A percentile compares a stretch with the other conserved stretches of the same genome.
phyloP scores from a whole-genome alignment of 352 stramenopile genomes.

The Globisporangium megalacanthum region DNA sequence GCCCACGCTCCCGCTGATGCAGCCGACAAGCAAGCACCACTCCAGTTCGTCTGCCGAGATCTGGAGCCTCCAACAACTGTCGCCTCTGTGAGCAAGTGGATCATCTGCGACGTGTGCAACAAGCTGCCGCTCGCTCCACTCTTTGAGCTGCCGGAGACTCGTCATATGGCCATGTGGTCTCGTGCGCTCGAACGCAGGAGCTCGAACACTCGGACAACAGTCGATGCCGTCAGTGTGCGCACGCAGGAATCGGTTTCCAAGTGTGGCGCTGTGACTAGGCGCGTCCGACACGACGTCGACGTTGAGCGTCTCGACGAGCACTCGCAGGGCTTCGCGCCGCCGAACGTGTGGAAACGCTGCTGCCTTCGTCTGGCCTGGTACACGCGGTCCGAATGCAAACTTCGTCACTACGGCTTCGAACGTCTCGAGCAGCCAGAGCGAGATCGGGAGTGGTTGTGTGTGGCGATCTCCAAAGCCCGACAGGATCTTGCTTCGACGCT shows the following conservation, averaged over 20 bases:
- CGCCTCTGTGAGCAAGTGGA: not conserved
- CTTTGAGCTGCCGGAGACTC: conserved; percentile 3
- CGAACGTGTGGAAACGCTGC: conserved; percentile 6
- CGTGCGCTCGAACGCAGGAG: not conserved
- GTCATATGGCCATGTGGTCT: not conserved
- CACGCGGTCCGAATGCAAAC: conserved; percentile 8
- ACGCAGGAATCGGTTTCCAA: conserved; percentile 8
- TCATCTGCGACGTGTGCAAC: conserved; percentile 1
- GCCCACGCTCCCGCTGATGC: conserved; percentile 26
- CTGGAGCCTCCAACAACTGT: conserved; percentile 5
- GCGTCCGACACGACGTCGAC: conserved; percentile 1
- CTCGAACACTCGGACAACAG: conserved; percentile 7
- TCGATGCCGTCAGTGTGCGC: not conserved
- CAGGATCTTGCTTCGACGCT: conserved; percentile 2
- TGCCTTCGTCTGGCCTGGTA: not conserved
- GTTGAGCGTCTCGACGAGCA: not conserved
- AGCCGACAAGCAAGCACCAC: conserved; percentile 33
- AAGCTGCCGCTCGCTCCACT: conserved; percentile 1
- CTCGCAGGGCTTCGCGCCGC: conserved; percentile 6
- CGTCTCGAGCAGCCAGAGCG: conserved; percentile 6
- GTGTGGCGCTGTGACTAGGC: conserved; percentile 1
- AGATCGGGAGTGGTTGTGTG: conserved; percentile 3
- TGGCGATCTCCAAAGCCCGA: conserved; percentile 7
- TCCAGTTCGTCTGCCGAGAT: conserved; percentile 19
- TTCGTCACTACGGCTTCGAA: conserved; percentile 10